Evolutionary conservation across 2,329 filamentous ascomycete species (phyloP).

Genomic region (Tympanopsis confertula): DNA sequence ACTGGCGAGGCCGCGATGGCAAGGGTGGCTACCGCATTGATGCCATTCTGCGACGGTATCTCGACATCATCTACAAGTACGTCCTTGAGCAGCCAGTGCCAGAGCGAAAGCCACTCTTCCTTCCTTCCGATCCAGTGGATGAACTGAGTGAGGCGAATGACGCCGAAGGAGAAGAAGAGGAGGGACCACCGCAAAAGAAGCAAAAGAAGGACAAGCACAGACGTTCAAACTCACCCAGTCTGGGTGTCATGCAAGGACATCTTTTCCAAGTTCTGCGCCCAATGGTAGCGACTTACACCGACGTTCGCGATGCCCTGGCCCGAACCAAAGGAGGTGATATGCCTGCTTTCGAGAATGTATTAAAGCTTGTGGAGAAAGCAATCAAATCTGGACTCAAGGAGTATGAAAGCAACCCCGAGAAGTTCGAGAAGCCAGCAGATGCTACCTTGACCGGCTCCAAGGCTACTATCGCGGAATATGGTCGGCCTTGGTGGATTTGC

Average conservation of each 20-base stretch:
- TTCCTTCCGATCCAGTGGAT: slow-evolving; percentile 46
- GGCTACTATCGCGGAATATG: slow-evolving; percentile 60
- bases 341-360: slow-evolving; percentile 62
- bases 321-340: slow-evolving; percentile 48
- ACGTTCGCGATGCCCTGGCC: slow-evolving; percentile 77
- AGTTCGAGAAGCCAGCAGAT: slow-evolving; percentile 27
- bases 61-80: slow-evolving; percentile 78
- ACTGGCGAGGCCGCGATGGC: slow-evolving; percentile 72
- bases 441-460: slow-evolving; percentile 41
- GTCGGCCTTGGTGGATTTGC: slow-evolving; percentile 78
- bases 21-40: slow-evolving; percentile 81
- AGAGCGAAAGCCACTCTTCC: slow-evolving; percentile 57
- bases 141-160: slow-evolving; percentile 19
- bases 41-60: slow-evolving; percentile 73
- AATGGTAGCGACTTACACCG: slow-evolving; percentile 67
- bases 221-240: not conserved
- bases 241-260: slow-evolving; percentile 60
- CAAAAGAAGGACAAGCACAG: slow-evolving; percentile 13
- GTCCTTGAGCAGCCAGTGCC: slow-evolving; percentile 54
- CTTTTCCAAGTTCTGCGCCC: slow-evolving; percentile 84
- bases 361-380: slow-evolving; percentile 63
- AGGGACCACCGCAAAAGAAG: slow-evolving; percentile 36
- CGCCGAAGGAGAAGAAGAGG: slow-evolving; percentile 1
- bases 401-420: slow-evolving; percentile 41
- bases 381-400: slow-evolving; percentile 64